Base-by-base conservation (phyloP, 306 rosid genomes). In the Corylus americana region DNA sequence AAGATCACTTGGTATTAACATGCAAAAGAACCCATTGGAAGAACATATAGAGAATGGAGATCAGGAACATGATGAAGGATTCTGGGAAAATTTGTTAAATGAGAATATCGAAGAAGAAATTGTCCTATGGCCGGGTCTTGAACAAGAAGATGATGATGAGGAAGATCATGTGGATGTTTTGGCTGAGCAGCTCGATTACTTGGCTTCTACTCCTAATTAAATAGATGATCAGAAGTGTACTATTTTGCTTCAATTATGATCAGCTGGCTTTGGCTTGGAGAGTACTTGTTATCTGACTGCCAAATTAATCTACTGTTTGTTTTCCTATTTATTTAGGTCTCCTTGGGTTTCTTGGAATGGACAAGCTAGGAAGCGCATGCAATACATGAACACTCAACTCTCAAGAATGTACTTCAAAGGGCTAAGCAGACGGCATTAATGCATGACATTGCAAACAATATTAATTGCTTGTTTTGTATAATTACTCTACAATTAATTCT, bases 41-140 rank as follows among this genome's bases (percentile, higher is more conserved):
- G 75, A 74, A 58, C 71, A 72, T 35, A 14, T 54, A 17, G 82
- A 72, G 55, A 44, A 29, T 17, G 82, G 27, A 22, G 68, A 42
- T 42, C 45, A 57, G 58, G 79, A 79, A 62, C 17, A 69, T 77
- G 80, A 78, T 58, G 84, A 83, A 8, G 78, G 82, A 18, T 86
- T 89, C 77, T 92, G 93, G 97, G 62, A 85, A 82, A 84, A 83
- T 22, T 82, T 90, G 82, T 83, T 92, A 27, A 53, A 84, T 68
- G 90, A 88, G 27, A 75, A 47, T 49, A 48, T 72, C 77, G 83
- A 75, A 57, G 82, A 85, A 72, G 78, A 75, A 29, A 25, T 50
- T 13, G 73, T 49, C 64, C n/a, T 73, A 2, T 13, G 25, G 25
- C 25, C 61, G 2, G 82, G 81, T 68, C 74, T 59, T 20, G 66